A percentile compares a stretch with the other conserved stretches of the same genome.
Evolutionary conservation across 495 filamentous ascomycete genomes (phyloP).

Genomic region (Penicillium maclennaniae): DNA sequence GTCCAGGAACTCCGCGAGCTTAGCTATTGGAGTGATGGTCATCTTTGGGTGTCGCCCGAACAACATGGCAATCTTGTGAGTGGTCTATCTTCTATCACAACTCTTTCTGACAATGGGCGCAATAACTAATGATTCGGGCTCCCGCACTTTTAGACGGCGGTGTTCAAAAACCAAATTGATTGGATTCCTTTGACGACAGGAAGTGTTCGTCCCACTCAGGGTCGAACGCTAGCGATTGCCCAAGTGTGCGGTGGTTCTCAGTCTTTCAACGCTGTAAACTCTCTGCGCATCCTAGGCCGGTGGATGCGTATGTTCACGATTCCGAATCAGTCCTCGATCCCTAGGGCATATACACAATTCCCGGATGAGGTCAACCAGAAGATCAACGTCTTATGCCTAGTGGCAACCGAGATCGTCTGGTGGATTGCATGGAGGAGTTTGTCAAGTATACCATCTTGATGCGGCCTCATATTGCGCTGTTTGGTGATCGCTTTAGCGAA

Average conservation of each 20-base stretch:
- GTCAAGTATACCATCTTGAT: conserved; percentile 70
- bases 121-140: not conserved
- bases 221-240: conserved; percentile 60
- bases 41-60: conserved; percentile 66
- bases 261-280: conserved; percentile 73
- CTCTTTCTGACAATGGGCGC: not conserved
- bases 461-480: conserved; percentile 57
- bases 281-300: conserved; percentile 62
- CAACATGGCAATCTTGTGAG: conserved; percentile 66
- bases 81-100: not conserved
- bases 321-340: conserved; percentile 65
- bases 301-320: conserved; percentile 81
- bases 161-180: conserved; percentile 76
- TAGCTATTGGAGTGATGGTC: conserved; percentile 64
- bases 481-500: conserved; percentile 65
- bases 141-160: conserved; percentile 46
- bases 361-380: conserved; percentile 50
- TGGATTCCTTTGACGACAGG: conserved; percentile 66
- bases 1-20: conserved; percentile 64
- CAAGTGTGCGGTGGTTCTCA: conserved; percentile 67
- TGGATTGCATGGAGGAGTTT: conserved; percentile 78
- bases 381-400: conserved; percentile 55
- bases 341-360: conserved; percentile 63
- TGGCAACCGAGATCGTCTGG: conserved; percentile 61
- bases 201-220: conserved; percentile 65